phyloP scores from a whole-genome alignment of 1,139 yeast species.

The Meyerozyma athensensis region DNA sequence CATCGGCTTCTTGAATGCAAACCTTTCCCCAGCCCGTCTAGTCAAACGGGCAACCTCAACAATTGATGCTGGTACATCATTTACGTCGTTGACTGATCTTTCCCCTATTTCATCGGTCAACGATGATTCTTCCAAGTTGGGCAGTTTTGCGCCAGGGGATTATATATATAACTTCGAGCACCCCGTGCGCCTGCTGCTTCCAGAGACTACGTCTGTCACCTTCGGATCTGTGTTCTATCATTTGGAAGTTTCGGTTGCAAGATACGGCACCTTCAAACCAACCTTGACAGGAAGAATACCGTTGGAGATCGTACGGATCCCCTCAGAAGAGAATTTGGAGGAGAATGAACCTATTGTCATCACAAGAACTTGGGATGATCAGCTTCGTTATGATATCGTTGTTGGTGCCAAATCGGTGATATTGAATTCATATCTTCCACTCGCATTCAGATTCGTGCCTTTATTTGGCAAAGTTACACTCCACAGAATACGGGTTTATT shows the following conservation, averaged over 20 bases:
- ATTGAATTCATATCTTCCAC: constrained; percentile 75
- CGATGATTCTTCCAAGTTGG: constrained; percentile 24
- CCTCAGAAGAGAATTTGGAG: constrained; percentile 73
- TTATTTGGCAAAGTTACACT: constrained; percentile 75
- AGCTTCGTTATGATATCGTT: constrained; percentile 80
- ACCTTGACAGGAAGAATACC: constrained; percentile 63
- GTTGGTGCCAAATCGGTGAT: constrained; percentile 86
- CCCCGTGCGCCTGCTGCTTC: constrained; percentile 74
- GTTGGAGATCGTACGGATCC: constrained; percentile 66
- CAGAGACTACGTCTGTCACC: constrained; percentile 74
- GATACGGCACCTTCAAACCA: constrained; percentile 82
- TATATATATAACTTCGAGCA: constrained; percentile 90
- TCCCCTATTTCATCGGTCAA: constrained; percentile 4
- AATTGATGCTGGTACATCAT: constrained; percentile 6
- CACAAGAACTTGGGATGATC: constrained; percentile 90
- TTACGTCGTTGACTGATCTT: constrained; percentile 8
- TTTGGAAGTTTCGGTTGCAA: constrained; percentile 63
- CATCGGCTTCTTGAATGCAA: constrained; percentile 25
- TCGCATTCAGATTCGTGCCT: constrained; percentile 80
- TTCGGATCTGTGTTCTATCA: constrained; percentile 75
- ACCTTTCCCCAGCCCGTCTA: constrained; percentile 25
- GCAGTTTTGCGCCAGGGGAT: constrained; percentile 66
- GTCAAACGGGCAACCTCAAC: constrained; percentile 39
- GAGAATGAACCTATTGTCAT: constrained; percentile 92
- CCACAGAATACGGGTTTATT: constrained; percentile 78